phyloP scores from a whole-genome alignment of 1,139 yeast genomes.

The Candida glucosophila region DNA sequence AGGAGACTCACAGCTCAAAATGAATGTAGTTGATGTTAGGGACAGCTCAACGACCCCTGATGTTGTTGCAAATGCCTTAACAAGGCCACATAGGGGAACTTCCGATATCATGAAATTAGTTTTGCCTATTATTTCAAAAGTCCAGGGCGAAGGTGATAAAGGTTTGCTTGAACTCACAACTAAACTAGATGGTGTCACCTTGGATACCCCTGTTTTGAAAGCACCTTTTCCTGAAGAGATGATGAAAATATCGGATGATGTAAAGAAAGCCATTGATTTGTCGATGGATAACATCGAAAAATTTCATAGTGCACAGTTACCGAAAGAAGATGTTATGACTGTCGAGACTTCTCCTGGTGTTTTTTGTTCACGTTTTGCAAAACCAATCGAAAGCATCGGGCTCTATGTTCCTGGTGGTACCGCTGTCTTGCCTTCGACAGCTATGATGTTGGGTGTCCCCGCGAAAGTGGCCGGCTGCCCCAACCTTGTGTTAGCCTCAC shows the following conservation, averaged over 20 bases:
- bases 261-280: constrained; percentile 79
- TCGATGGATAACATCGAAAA: constrained; percentile 82
- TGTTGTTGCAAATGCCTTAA: constrained; percentile 48
- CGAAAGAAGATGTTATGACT: constrained; percentile 56
- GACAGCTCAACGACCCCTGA: constrained; percentile 33
- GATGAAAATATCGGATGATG: constrained; percentile 69
- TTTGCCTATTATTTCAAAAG: constrained; percentile 77
- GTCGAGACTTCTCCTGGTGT: constrained; percentile 96
- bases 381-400: constrained; percentile 92
- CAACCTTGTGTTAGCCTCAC: constrained; percentile 93
- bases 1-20: constrained; percentile 49
- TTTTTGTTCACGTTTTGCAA: constrained; percentile 84
- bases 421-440: constrained; percentile 95
- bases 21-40: constrained; percentile 40
- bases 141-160: constrained; percentile 68
- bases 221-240: constrained; percentile 82
- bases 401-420: constrained; percentile 98
- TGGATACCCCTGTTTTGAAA: constrained; percentile 60
- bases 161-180: constrained; percentile 83
- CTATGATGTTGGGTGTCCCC: constrained; percentile 98
- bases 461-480: constrained; percentile 97
- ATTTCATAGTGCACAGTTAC: constrained; percentile 90
- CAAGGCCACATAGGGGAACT: constrained; percentile 88
- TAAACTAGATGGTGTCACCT: constrained; percentile 79
- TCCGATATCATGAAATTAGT: constrained; percentile 88